Base-by-base conservation (phyloP, 108 stramenopile species). In the Cyclotella kingstonii region DNA sequence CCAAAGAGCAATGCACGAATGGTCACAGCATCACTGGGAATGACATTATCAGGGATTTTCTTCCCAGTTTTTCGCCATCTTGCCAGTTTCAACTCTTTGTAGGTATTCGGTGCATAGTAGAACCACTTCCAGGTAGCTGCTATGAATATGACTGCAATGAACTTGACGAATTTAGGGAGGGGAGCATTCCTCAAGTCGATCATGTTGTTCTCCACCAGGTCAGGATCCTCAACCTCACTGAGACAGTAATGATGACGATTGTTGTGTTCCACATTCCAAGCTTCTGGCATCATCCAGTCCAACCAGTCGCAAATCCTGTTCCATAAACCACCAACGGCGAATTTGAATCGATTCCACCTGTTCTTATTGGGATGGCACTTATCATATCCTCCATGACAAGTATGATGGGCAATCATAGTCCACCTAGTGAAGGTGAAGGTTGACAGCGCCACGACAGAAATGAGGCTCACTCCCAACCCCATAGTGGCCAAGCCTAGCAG, bases 191-290 rank as follows among this genome's bases (percentile, higher is more conserved):
- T 78, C 50, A 95, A 58, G 33, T 79, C 81, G 18, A 66, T 60
- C 15, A 87, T 60, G 66, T 95, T 95, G 40, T 83, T 67, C 74
- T 95, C 87, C 34, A 95, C 94, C 33, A 95, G 68, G 55, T 95
- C 94, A 0, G 94, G 94, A 74, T 95, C 94, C 15, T 79, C 77
- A 35, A 72, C 36, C 63, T 95, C 94, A 33, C 62, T 69, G 58
- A 95, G 61, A 38, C 76, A 77, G 74, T 95, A 95, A 50, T 95
- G 94, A 71, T 95, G 94, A 26, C 86, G 79, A 54, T 87, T 86
- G 79, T 92, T 92, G 71, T 95, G 94, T 64, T 95, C 94, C 29
- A 95, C 80, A 67, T 95, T 95, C 94, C 94, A 95, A 3, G 94
- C 94, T 73, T 92, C 89, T 39, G 89, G 88, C 70, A 85, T 79